Evolutionary conservation across 495 filamentous ascomycete species (phyloP).

Genomic region (Massariosphaeria phaeospora): DNA sequence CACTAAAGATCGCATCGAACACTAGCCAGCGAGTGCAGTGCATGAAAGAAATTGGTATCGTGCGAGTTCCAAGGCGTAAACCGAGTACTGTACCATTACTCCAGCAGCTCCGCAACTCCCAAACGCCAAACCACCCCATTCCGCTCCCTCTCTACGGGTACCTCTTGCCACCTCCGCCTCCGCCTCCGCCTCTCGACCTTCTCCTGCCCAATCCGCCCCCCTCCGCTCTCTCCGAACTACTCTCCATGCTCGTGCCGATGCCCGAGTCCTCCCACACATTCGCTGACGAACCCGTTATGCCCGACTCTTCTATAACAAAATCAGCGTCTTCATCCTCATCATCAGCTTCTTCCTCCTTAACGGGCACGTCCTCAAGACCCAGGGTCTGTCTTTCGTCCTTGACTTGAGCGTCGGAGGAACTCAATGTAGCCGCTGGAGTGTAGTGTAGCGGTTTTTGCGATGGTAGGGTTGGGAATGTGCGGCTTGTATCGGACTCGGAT

Average conservation of each 20-base stretch:
- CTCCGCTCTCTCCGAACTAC: conserved; percentile 2
- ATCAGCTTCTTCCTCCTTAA: conserved; percentile 37
- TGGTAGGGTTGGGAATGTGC: conserved; percentile 54
- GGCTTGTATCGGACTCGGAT: conserved; percentile 45
- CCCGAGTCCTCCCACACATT: conserved; percentile 37
- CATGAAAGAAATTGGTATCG: too few species aligned
- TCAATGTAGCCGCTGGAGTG: conserved; percentile 19
- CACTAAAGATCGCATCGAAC: too few species aligned
- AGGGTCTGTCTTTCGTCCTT: conserved; percentile 25
- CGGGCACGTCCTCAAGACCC: conserved; percentile 20
- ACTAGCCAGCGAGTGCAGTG: too few species aligned
- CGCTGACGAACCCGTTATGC: too few species aligned
- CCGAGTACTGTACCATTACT: too few species aligned
- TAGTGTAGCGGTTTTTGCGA: conserved; percentile 49
- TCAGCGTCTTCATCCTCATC: conserved; percentile 39
- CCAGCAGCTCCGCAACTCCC: too few species aligned
- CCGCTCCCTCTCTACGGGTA: too few species aligned
- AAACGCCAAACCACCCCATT: too few species aligned
- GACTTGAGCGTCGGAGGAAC: conserved; percentile 19
- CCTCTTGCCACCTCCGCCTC: too few species aligned
- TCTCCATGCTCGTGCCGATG: conserved; percentile 43
- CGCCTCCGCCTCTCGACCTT: conserved; percentile 25
- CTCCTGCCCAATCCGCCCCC: conserved; percentile 20
- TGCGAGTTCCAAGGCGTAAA: too few species aligned
- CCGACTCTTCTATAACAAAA: conserved; percentile 18